Evolutionary conservation across 1,284 basidiomycete genomes (phyloP).

Genomic region (Peniophora sp.): DNA sequence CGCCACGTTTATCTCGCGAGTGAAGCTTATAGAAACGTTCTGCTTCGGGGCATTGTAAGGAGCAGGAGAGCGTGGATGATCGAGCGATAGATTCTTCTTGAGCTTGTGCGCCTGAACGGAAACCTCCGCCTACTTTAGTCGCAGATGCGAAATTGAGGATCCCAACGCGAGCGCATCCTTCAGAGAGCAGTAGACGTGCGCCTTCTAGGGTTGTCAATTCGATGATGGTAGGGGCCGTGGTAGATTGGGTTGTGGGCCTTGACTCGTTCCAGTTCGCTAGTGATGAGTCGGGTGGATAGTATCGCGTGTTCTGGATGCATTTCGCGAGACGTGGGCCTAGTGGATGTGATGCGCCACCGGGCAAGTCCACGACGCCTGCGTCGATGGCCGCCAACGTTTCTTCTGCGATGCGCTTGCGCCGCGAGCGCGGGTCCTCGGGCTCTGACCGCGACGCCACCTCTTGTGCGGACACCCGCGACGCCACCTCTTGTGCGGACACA

Average conservation of each 20-base stretch:
- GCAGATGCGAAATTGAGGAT: slow-evolving; percentile 68
- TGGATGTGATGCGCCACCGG: slow-evolving; percentile 21
- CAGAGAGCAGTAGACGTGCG: slow-evolving; percentile 21
- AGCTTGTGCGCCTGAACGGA: slow-evolving; percentile 54
- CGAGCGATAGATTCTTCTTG: slow-evolving; percentile 72
- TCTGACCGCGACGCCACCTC: too few species aligned
- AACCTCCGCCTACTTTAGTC: slow-evolving; percentile 62
- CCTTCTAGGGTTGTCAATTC: slow-evolving; percentile 51
- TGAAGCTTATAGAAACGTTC: slow-evolving; percentile 53
- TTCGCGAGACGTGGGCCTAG: slow-evolving; percentile 17
- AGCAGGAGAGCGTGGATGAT: slow-evolving; percentile 53
- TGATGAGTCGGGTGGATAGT: slow-evolving; percentile 30
- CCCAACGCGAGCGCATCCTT: slow-evolving; percentile 30
- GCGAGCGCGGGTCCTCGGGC: slow-evolving; percentile 7
- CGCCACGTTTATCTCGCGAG: slow-evolving; percentile 35
- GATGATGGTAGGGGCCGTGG: slow-evolving; percentile 24
- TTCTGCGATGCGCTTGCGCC: slow-evolving; percentile 20
- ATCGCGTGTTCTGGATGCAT: slow-evolving; percentile 31
- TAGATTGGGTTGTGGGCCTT: slow-evolving; percentile 7
- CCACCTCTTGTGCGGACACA: too few species aligned
- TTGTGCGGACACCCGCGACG: too few species aligned
- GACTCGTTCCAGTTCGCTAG: slow-evolving; percentile 28
- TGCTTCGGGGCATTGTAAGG: slow-evolving; percentile 43
- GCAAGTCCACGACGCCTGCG: slow-evolving; percentile 17
- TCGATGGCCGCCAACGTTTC: slow-evolving; percentile 24